These are phyloP conservation scores for Boletus rubropictus DNA, from an alignment of 768 basidiomycete species.

Conservation along the genomic window DNA sequence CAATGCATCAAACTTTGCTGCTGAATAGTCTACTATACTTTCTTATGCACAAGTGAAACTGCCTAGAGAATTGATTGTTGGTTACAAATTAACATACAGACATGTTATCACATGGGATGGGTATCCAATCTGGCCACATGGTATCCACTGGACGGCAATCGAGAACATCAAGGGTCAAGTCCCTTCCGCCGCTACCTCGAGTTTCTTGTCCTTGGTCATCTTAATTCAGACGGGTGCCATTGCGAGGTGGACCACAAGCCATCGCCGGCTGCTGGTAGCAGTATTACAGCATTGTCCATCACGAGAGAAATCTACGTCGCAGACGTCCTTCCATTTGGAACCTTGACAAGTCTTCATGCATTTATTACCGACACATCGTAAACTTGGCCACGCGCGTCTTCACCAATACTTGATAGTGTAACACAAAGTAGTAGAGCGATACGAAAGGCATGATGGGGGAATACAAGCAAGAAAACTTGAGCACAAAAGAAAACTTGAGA, in stretches of 20 bases:
- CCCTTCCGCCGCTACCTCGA: neutral
- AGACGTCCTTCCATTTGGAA: slow-evolving; percentile 15
- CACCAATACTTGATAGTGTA: slow-evolving; percentile 36
- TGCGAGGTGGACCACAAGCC: neutral
- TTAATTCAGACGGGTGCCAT: slow-evolving; percentile 20
- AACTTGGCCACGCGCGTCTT: slow-evolving; percentile 35
- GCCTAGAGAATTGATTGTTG: neutral
- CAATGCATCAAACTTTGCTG: no score
- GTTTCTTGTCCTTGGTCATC: slow-evolving; percentile 16
- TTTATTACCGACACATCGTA: slow-evolving; percentile 34
- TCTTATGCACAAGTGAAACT: no score
- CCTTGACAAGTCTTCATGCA: slow-evolving; percentile 29
- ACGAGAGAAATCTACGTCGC: slow-evolving; percentile 10
- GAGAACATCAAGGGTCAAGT: slow-evolving; percentile 1
- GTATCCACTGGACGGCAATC: slow-evolving; percentile 5
- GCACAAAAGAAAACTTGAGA: slow-evolving; percentile 60
- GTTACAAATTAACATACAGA: slow-evolving; percentile 6
- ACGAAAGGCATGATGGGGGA: slow-evolving; percentile 33
- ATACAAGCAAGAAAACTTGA: slow-evolving; percentile 48
- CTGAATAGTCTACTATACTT: no score
- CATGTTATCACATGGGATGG: neutral
- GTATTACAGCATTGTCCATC: slow-evolving; percentile 12
- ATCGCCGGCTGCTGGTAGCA: slow-evolving; percentile 6
- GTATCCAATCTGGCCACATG: neutral
- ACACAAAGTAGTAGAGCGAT: slow-evolving; percentile 46